Base-by-base conservation (phyloP, 495 filamentous ascomycete genomes). In the Penicillium fimorum region DNA sequence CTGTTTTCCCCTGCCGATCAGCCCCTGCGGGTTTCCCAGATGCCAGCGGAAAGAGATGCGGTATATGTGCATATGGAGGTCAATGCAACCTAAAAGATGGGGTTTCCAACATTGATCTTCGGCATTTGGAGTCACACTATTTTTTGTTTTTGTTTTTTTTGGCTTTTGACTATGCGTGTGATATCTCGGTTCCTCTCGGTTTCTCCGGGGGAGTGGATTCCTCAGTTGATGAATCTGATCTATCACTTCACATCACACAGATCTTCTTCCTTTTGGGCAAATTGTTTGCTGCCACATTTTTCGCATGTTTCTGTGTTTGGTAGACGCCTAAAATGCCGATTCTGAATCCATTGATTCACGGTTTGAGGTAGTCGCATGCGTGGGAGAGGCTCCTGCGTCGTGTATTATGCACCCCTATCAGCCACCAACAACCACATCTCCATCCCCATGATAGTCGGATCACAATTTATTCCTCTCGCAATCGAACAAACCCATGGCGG, bases 341-440 rank as follows among this genome's bases (percentile, higher is more conserved):
- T 35, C 18, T 17, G 18, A 42, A 15, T 51, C 5, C 11, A 4
- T 27, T n/a, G 30, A 2, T 53, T 30, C 40, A 9, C 15, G 15
- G 4, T 9, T 30, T 11, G 10, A 7, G 35, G 18, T 44, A 44
- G 27, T 53, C 20, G 12, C 15, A 54, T 45, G 15, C 6, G 40
- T 46, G 29, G 51, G 27, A 30, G n/a, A 45, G 9, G 7, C 51
- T 54, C 51, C 51, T 54, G 51, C 41, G 15, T 46, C n/a, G 30
- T 54, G 41, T 30, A 54, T 54, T 1, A 54, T n/a, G 17, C 17
- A 45, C 40, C 42, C 42, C 51, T 54, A 42, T 54, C 30, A 54
- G 30, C 47, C 47, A 50, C 47, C n/a, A 50, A 33, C 15, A 29
- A 18, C 51, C 18, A 15, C 30, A 37, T n/a, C 51, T 24, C 12